Conservation (phyloP, 371 early-diverging fungal genomes). For the Lichtheimia hyalospora region DNA sequence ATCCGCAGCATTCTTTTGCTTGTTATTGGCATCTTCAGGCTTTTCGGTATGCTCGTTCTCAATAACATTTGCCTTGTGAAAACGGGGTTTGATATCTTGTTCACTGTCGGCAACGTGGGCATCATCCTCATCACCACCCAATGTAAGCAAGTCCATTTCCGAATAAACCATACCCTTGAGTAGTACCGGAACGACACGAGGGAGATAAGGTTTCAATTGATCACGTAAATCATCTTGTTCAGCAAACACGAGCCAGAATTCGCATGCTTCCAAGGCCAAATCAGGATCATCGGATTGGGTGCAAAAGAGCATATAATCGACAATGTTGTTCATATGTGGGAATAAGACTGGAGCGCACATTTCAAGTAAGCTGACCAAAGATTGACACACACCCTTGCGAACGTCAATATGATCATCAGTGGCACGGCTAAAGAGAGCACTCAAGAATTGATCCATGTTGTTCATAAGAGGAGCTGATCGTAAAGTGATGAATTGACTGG, state of each 20-base stretch:
- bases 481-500: constrained; percentile 79
- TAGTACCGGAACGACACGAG: constrained; percentile 85
- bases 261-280: constrained; percentile 94
- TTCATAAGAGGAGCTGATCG: constrained; percentile 72
- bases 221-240: constrained; percentile 85
- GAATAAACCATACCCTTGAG: constrained; percentile 94
- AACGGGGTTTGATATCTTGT: constrained; percentile 92
- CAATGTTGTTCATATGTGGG: constrained; percentile 82
- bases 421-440: constrained; percentile 78
- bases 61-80: constrained; percentile 82
- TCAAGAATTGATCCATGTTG: constrained; percentile 73
- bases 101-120: constrained; percentile 81
- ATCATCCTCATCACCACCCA: constrained; percentile 83
- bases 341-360: constrained; percentile 76
- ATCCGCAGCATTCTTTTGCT: constrained; percentile 11
- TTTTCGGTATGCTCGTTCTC: constrained; percentile 61
- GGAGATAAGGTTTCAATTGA: constrained; percentile 77
- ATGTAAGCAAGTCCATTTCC: constrained; percentile 80
- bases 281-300: constrained; percentile 79
- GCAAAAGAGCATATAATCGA: constrained; percentile 92
- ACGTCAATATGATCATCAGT: constrained; percentile 79
- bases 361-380: constrained; percentile 86
- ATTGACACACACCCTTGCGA: constrained; percentile 91
- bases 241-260: constrained; percentile 96
- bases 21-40: constrained; percentile 26